These are phyloP conservation scores for Penicillium janthinellum DNA, from an alignment of 2,329 filamentous ascomycete genomes.

Conservation along the genomic window DNA sequence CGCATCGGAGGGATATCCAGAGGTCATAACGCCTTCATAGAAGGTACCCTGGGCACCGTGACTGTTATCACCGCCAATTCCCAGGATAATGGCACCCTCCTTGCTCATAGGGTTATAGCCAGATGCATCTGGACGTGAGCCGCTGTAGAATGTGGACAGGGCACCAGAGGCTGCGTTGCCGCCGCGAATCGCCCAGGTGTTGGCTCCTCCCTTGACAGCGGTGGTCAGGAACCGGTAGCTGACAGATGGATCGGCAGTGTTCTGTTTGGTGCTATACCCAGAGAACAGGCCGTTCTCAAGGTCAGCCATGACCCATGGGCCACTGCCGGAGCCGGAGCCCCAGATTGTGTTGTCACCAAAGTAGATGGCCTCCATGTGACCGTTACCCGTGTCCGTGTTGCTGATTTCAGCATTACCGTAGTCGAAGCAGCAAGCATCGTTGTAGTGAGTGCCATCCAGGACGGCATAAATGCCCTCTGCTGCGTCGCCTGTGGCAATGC, in stretches of 20 bases:
- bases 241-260: conserved; percentile 57
- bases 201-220: conserved; percentile 57
- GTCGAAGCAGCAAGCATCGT: conserved; percentile 51
- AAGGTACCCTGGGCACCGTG: conserved; percentile 62
- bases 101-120: conserved; percentile 66
- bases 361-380: conserved; percentile 71
- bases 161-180: conserved; percentile 57
- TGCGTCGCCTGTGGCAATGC: conserved; percentile 57
- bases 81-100: conserved; percentile 67
- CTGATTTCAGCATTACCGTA: conserved; percentile 61
- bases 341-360: conserved; percentile 58
- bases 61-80: conserved; percentile 70
- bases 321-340: conserved; percentile 60
- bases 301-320: conserved; percentile 71
- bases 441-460: conserved; percentile 39
- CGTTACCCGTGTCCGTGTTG: conserved; percentile 58
- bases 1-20: conserved; percentile 61
- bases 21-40: conserved; percentile 67
- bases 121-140: conserved; percentile 52
- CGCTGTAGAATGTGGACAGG: conserved; percentile 62
- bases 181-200: conserved; percentile 63
- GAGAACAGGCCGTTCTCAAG: conserved; percentile 69
- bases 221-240: conserved; percentile 60
- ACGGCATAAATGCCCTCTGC: conserved; percentile 46
- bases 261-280: conserved; percentile 50